These are phyloP conservation scores for Populus davidiana DNA, from an alignment of 345 rosid species.

Conservation along the genomic window DNA sequence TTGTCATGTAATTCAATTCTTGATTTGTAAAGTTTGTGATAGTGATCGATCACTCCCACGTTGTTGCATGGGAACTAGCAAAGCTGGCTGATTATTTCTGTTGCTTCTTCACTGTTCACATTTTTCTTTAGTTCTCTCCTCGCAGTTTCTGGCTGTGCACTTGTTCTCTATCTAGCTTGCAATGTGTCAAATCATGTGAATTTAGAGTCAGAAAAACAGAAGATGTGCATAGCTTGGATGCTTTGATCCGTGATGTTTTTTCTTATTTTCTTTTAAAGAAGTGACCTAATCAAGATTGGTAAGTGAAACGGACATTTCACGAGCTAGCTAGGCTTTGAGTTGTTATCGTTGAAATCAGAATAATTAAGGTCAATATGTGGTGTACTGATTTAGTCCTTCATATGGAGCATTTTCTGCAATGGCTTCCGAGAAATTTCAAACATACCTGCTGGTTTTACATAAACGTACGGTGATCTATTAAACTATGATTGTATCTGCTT, in stretches of 20 bases:
- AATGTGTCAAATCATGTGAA: neutral
- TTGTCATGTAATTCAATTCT: neutral
- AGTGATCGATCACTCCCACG: neutral
- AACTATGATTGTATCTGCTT: too few relatives aligned
- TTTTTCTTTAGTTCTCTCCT: neutral
- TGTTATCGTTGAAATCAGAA: neutral
- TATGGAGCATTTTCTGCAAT: neutral
- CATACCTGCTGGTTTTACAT: neutral
- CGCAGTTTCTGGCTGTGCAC: neutral
- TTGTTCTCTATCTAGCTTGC: neutral
- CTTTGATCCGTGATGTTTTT: neutral
- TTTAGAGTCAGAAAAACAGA: neutral
- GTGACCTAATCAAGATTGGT: neutral
- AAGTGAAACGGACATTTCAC: neutral
- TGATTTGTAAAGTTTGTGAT: neutral
- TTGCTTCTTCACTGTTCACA: neutral
- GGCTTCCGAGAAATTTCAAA: neutral
- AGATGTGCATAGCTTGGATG: neutral
- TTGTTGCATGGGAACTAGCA: neutral
- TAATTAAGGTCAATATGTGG: neutral
- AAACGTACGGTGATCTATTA: too few relatives aligned
- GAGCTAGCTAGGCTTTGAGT: neutral
- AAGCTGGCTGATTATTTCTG: neutral
- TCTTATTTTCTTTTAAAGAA: neutral
- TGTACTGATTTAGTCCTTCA: neutral